Conservation (phyloP, 2,329 filamentous ascomycete genomes). For the Colletotrichum godetiae region DNA sequence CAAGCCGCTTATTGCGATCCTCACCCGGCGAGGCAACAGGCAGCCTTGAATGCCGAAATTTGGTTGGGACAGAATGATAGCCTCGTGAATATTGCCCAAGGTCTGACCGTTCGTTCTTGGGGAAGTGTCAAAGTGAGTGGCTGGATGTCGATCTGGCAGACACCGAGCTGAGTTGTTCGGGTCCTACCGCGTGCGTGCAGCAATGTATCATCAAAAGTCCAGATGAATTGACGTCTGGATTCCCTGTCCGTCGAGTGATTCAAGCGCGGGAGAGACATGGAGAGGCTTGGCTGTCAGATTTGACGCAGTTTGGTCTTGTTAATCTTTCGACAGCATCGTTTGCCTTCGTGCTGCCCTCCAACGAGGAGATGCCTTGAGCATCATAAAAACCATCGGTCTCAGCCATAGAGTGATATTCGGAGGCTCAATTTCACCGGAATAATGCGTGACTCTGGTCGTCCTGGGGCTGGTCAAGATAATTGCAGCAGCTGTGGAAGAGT, state of each 20-base stretch:
- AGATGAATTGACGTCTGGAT: neutral
- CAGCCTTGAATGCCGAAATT: neutral
- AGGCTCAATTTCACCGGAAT: neutral
- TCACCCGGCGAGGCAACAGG: neutral
- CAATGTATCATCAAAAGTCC: neutral
- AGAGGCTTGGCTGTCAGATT: slow-evolving; percentile 5
- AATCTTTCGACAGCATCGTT: neutral
- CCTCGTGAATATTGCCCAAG: neutral
- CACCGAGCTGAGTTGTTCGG: neutral
- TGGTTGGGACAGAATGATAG: neutral
- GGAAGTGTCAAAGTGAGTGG: neutral
- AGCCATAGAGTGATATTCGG: neutral
- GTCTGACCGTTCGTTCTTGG: neutral
- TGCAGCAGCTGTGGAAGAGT: neutral
- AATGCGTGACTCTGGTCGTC: neutral
- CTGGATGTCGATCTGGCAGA: neutral
- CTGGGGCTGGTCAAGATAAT: no score
- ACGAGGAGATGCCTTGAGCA: neutral
- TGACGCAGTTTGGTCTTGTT: neutral
- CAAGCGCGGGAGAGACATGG: neutral
- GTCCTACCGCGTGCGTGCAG: neutral
- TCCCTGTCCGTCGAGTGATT: neutral
- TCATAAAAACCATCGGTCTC: neutral
- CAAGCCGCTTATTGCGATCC: neutral
- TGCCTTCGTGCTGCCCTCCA: neutral